These are phyloP conservation scores for Ormosia semicastrata DNA, from an alignment of 306 rosid species.

Conservation along the genomic window DNA sequence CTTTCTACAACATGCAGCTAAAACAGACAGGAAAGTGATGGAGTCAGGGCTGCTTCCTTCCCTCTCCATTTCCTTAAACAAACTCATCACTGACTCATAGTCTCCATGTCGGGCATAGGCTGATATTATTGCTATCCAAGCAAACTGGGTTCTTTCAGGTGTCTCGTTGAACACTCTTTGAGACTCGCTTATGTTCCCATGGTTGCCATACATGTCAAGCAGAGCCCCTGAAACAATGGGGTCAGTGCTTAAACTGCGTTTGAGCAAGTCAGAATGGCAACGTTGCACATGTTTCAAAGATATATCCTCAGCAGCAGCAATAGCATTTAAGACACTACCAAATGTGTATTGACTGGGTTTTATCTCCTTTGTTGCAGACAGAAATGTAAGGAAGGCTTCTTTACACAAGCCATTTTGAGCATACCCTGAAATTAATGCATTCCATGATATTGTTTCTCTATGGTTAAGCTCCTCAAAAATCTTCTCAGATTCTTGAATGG, in stretches of 20 bases:
- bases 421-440: conserved; percentile 83
- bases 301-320: conserved; percentile 67
- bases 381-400: conserved; percentile 63
- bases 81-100: conserved; percentile 54
- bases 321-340: conserved; percentile 83
- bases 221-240: conserved; percentile 69
- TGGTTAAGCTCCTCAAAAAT: conserved; percentile 67
- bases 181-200: conserved; percentile 69
- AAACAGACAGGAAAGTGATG: conserved; percentile 72
- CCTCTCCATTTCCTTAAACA: conserved; percentile 63
- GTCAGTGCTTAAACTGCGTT: conserved; percentile 56
- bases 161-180: conserved; percentile 61
- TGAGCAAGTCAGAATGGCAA: conserved; percentile 66
- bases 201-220: conserved; percentile 86
- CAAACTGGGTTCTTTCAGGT: conserved; percentile 51
- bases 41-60: conserved; percentile 59
- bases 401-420: conserved; percentile 64
- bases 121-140: conserved; percentile 84
- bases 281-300: conserved; percentile 70
- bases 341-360: conserved; percentile 78
- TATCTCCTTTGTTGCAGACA: conserved; percentile 51
- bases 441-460: conserved; percentile 80
- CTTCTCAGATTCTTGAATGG: conserved; percentile 59
- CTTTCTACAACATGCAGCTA: conserved; percentile 74
- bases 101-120: conserved; percentile 77